phyloP scores from a whole-genome alignment of 2,329 filamentous ascomycete genomes.

The Aspergillus costaricaensis region DNA sequence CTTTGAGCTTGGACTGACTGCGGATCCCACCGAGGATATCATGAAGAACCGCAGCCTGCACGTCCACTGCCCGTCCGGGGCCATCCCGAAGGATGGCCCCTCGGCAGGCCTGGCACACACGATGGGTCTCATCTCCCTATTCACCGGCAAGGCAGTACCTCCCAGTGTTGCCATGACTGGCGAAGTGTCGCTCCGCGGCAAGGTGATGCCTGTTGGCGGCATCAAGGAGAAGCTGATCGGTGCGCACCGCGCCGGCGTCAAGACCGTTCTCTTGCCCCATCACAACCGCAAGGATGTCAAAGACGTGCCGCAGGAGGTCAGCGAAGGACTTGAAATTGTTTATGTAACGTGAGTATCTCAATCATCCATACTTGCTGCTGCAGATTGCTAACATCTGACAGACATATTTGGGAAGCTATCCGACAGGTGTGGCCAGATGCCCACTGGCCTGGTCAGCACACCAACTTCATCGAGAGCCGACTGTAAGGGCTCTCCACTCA shows the following conservation, averaged over 20 bases:
- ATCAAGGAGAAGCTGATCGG: constrained; percentile 99
- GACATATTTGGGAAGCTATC: constrained; percentile 93
- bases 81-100: constrained; percentile 89
- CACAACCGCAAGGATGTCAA: constrained; percentile 90
- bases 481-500: constrained; percentile 54
- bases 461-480: constrained; percentile 73
- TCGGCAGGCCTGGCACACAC: constrained; percentile 89
- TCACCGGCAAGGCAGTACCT: constrained; percentile 81
- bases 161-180: constrained; percentile 94
- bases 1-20: constrained; percentile 81
- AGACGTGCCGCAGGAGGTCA: constrained; percentile 88
- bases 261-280: constrained; percentile 84
- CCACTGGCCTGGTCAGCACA: constrained; percentile 75
- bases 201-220: constrained; percentile 90
- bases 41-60: constrained; percentile 95
- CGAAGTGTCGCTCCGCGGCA: constrained; percentile 76
- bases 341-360: constrained; percentile 71
- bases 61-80: constrained; percentile 92
- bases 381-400: constrained; percentile 36
- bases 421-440: constrained; percentile 88
- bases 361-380: background rate
- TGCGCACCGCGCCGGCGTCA: constrained; percentile 87
- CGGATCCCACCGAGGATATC: constrained; percentile 81
- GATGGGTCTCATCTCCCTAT: constrained; percentile 86
- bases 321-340: constrained; percentile 81